Percentiles rank a stretch among this genome's conserved stretches.
phyloP scores from a whole-genome alignment of 2,329 filamentous ascomycete genomes.

The Sarocladium strictum region DNA sequence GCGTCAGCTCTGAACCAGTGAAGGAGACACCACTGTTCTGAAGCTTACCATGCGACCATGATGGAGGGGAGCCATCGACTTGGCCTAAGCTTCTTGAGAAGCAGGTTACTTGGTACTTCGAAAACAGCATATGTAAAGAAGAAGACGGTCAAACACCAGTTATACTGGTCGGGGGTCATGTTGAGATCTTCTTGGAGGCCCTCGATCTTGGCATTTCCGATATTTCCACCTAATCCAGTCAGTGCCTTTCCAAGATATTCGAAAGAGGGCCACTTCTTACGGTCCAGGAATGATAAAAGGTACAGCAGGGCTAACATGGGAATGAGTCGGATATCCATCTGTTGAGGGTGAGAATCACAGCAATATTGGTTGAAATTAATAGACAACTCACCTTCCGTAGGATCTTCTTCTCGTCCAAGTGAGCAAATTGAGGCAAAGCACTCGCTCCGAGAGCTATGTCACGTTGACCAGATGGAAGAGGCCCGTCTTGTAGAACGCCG shows the following conservation, averaged over 20 bases:
- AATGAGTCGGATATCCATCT: conserved; percentile 48
- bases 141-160: conserved; percentile 64
- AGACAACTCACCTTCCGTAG: conserved; percentile 42
- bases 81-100: conserved; percentile 69
- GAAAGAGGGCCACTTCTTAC: conserved; percentile 24
- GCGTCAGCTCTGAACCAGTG: neutral
- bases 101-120: conserved; percentile 70
- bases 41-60: conserved; percentile 50
- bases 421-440: conserved; percentile 11
- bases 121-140: conserved; percentile 74
- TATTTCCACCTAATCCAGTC: conserved; percentile 45
- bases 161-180: conserved; percentile 64
- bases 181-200: conserved; percentile 44
- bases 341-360: conserved; percentile 9
- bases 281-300: conserved; percentile 63
- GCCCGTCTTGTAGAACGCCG: neutral
- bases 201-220: conserved; percentile 61
- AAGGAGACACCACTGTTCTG: neutral
- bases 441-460: conserved; percentile 1
- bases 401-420: conserved; percentile 47
- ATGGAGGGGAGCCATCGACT: conserved; percentile 71
- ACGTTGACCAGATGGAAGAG: neutral
- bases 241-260: too few relatives aligned
- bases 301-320: conserved; percentile 64
- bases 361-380: neutral